A percentile compares a stretch with the other conserved stretches of the same genome.
Evolutionary conservation across 169 alveolate genomes (phyloP).

Genomic region (Eimeria tenella): DNA sequence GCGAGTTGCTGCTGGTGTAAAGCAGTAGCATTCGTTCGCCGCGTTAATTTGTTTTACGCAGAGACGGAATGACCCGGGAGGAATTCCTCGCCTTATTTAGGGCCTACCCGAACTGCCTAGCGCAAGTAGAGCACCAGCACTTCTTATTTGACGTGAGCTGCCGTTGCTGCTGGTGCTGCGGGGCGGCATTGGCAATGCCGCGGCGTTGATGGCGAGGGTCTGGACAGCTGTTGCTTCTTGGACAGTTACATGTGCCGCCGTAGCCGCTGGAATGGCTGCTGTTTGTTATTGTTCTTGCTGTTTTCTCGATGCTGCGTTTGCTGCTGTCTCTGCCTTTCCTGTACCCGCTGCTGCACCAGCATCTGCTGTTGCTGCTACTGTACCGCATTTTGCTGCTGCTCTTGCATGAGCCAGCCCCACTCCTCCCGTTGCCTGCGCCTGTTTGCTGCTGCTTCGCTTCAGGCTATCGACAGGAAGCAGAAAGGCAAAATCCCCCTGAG

Average conservation of each 20-base stretch:
- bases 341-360: too few relatives aligned
- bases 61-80: conserved; percentile 3
- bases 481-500: neutral
- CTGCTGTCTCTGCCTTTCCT: neutral
- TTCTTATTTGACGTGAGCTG: conserved; percentile 31
- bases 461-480: conserved; percentile 29
- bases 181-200: neutral
- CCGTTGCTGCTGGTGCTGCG: neutral
- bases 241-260: too few relatives aligned
- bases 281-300: too few relatives aligned
- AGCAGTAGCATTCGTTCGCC: too few relatives aligned
- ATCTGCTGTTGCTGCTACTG: too few relatives aligned
- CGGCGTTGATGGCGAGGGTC: neutral
- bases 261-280: too few relatives aligned
- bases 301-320: neutral
- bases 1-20: too few relatives aligned
- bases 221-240: neutral
- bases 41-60: neutral
- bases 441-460: neutral
- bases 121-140: conserved; percentile 10
- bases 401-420: too few relatives aligned
- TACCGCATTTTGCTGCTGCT: too few relatives aligned
- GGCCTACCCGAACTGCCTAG: conserved; percentile 43
- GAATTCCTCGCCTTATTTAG: neutral
- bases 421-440: too few relatives aligned